These are phyloP conservation scores for Aureobasidium sp. DNA, from an alignment of 2,329 filamentous ascomycete genomes.

Conservation along the genomic window DNA sequence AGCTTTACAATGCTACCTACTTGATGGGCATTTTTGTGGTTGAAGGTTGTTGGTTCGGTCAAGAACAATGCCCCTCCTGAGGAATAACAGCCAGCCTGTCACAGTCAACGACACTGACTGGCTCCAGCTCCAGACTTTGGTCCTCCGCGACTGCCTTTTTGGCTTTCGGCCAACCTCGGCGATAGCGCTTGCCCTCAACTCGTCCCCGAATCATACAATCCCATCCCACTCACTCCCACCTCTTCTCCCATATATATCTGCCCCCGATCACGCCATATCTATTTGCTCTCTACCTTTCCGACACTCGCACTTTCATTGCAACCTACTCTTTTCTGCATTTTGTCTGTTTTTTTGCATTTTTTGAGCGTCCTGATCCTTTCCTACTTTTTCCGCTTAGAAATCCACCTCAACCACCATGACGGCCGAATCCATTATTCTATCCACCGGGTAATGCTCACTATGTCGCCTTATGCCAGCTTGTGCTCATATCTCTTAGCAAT, in stretches of 20 bases:
- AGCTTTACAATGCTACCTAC: conserved; percentile 31
- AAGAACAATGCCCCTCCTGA: neutral
- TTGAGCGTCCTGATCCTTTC: neutral
- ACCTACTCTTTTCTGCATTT: neutral
- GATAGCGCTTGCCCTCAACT: neutral
- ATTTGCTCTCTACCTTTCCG: neutral
- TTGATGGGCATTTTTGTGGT: conserved; percentile 47
- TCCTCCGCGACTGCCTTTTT: neutral
- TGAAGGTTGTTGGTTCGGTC: neutral
- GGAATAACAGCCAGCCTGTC: neutral
- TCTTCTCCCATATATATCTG: neutral
- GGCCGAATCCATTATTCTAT: conserved; percentile 70
- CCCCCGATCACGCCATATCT: neutral
- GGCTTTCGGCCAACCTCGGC: conserved; percentile 1
- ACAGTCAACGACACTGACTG: neutral
- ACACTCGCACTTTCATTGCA: neutral
- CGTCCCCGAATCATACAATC: conserved; percentile 6
- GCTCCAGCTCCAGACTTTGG: neutral
- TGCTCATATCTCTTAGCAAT: conserved; percentile 50
- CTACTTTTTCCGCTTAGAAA: conserved; percentile 14
- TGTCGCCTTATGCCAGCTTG: conserved; percentile 11
- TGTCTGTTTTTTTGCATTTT: neutral
- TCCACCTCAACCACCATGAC: conserved; percentile 36
- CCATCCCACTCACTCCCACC: neutral
- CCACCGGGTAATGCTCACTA: conserved; percentile 62